Evolutionary conservation across 2,329 filamentous ascomycete genomes (phyloP).

Genomic region (Chlorencoelia australis): DNA sequence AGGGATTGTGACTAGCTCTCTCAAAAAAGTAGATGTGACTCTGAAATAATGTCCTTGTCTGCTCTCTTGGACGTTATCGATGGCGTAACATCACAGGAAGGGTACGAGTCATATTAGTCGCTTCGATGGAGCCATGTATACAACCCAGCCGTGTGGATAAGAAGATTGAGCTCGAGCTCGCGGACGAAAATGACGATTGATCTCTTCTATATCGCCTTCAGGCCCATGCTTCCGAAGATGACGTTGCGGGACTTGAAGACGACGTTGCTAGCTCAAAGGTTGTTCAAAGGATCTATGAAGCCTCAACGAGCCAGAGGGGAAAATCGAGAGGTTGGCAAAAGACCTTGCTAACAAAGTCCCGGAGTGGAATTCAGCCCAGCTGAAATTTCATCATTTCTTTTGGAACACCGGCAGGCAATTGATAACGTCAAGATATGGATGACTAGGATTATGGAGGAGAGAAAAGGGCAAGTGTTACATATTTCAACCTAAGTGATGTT

Average conservation of each 20-base stretch:
- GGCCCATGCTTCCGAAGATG: no score
- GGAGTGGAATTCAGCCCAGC: neutral
- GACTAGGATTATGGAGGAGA: neutral
- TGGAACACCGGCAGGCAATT: neutral
- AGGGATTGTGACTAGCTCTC: neutral
- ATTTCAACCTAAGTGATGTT: no score
- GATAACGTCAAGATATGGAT: neutral
- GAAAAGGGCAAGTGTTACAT: no score
- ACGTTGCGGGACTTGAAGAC: no score
- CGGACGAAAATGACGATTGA: neutral
- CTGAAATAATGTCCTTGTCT: constrained; percentile 70
- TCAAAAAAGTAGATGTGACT: neutral
- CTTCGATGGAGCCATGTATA: constrained; percentile 71
- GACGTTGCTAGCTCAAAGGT: neutral
- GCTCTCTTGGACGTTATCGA: constrained; percentile 75
- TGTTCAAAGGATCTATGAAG: neutral
- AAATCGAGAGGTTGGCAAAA: neutral
- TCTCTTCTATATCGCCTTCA: neutral
- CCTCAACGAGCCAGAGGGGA: neutral
- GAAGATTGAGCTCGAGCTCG: constrained; percentile 57
- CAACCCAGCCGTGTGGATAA: constrained; percentile 86
- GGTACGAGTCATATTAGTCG: constrained; percentile 85
- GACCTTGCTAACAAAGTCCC: neutral
- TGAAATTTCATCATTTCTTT: neutral
- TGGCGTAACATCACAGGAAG: constrained; percentile 80